These are phyloP conservation scores for Lentinula sp. DNA, from an alignment of 768 basidiomycete species.

Conservation along the genomic window DNA sequence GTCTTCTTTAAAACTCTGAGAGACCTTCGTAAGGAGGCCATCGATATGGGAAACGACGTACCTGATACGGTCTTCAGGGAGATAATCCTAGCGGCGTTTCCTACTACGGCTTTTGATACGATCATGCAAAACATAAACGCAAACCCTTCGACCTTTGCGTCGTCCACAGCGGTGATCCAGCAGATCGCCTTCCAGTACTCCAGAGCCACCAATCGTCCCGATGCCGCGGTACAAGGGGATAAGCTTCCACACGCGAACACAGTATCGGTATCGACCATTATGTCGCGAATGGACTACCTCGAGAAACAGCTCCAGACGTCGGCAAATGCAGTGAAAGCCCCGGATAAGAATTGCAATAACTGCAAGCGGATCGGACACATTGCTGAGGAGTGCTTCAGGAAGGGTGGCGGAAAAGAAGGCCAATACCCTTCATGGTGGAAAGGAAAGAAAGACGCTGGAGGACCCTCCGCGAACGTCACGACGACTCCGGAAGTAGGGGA, in stretches of 20 bases:
- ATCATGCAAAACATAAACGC: conserved; percentile 1
- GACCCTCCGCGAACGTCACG: not conserved
- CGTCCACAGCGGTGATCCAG: not conserved
- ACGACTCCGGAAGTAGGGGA: not conserved
- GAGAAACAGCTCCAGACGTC: no score
- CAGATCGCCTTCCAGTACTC: not conserved
- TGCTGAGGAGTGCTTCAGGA: not conserved
- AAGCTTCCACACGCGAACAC: not conserved
- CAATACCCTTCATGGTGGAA: no score
- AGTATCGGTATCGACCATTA: not conserved
- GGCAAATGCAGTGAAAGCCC: no score
- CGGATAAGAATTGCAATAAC: not conserved
- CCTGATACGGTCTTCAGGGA: not conserved
- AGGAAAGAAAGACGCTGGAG: not conserved
- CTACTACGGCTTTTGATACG: not conserved
- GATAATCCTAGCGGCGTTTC: not conserved
- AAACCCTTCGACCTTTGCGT: not conserved
- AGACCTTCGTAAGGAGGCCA: not conserved
- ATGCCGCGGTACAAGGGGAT: not conserved
- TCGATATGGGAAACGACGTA: not conserved
- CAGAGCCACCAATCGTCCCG: not conserved
- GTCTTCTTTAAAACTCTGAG: not conserved
- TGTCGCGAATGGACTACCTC: no score
- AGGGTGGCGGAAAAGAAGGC: not conserved
- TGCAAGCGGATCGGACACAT: not conserved